phyloP scores from a whole-genome alignment of 257 asterid species.

The Nicotiana otophora region DNA sequence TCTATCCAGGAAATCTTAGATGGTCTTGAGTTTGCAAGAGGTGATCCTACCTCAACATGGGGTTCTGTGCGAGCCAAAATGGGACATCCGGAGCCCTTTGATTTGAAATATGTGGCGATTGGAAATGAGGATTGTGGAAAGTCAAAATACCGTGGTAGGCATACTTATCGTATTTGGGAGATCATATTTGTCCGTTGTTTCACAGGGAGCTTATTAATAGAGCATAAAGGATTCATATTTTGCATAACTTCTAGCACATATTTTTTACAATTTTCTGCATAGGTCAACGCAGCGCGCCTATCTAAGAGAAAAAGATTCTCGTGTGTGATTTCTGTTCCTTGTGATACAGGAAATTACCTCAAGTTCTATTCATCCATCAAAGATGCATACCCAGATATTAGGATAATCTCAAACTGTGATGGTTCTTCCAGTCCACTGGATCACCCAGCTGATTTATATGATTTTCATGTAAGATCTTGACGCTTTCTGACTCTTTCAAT shows the following conservation, averaged over 20 bases:
- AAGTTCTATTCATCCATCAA: slow-evolving; percentile 70
- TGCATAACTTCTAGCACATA: not conserved
- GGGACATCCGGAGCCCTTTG: slow-evolving; percentile 94
- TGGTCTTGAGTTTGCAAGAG: slow-evolving; percentile 89
- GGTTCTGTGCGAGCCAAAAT: slow-evolving; percentile 83
- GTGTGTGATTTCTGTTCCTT: slow-evolving; percentile 1
- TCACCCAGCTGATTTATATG: slow-evolving; percentile 89
- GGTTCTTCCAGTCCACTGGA: slow-evolving; percentile 62
- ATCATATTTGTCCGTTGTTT: not conserved
- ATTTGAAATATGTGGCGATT: slow-evolving; percentile 81
- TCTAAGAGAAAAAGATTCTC: not conserved
- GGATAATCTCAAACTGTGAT: slow-evolving; percentile 85
- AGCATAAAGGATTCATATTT: not conserved
- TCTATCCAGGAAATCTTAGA: slow-evolving; percentile 68
- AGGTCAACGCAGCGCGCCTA: not conserved
- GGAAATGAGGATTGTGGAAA: slow-evolving; percentile 96
- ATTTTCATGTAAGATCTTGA: slow-evolving; percentile 65
- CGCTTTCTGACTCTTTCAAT: not conserved
- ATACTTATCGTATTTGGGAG: not conserved
- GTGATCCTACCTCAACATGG: slow-evolving; percentile 73
- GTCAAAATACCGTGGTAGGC: slow-evolving; percentile 67
- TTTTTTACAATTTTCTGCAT: not conserved
- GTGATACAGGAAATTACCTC: slow-evolving; percentile 80
- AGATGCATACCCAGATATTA: slow-evolving; percentile 63
- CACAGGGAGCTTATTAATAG: not conserved